Base-by-base conservation (phyloP, 2,329 filamentous ascomycete genomes). In the Sporothrix pseudoabietina region DNA sequence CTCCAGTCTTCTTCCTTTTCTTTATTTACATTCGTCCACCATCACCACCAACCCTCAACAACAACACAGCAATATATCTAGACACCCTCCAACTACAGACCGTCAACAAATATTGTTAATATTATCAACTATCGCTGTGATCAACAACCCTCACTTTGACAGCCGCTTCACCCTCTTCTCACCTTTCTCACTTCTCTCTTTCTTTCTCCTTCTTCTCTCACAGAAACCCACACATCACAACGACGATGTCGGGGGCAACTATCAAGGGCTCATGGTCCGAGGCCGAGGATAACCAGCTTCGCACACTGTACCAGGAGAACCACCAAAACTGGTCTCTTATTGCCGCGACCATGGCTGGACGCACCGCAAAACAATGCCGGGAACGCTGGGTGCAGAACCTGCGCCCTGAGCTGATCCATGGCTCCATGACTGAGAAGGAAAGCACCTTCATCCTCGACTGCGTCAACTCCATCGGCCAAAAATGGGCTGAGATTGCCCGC, bases 361-460 rank as follows among this genome's bases (percentile, higher is more conserved):
- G 95, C 75, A 93, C 93, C 32, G 92, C 95, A 71, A 98, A 98
- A 85, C 95, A 98, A 84, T 98, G 95, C 82, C 90, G 95, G 74
- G 95, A 98, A 84, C 88, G 95, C 66, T 98, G 92, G 80, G 94
- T 97, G 80, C 95, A 98, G 80, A 97, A 98, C 81, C 86, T 98
- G 63, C 97, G 94, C 81, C 91, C 91, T 0, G 84, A 85, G 1
- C 84, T 94, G 52, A 92, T 92, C 80, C 91, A 93, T 78, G 87
- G 90, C 22, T 91, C 92, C 72, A 94, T 94, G 79, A 89, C 89
- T 4, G 82, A 87, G 0, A 88, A 91, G 49, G 92, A 95, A 81
- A 91, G 91, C 1, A 81, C 86, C 54, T 79, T 89, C 78, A 97
- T 98, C 78, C 91, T 95, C 83, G 85, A 87, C 73, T 87, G 96